Conservation (phyloP, 352 stramenopile species). For the Paralagenidium karlingii region DNA sequence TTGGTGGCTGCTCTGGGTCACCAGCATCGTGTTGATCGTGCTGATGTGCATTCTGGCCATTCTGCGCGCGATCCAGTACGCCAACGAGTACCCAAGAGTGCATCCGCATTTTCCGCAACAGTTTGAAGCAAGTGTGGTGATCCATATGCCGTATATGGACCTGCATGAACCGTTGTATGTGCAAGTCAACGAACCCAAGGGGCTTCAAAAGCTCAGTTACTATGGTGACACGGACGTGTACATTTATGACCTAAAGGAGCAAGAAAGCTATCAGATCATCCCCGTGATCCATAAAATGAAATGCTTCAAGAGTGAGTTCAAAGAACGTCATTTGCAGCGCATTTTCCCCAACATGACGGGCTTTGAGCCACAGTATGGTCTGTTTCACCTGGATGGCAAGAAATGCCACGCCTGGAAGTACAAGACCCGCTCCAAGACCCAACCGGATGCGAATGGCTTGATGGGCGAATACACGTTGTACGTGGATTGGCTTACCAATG, state of each 20-base stretch:
- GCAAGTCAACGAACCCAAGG: slow-evolving; percentile 54
- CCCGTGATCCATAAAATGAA: slow-evolving; percentile 62
- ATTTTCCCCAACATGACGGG: slow-evolving; percentile 75
- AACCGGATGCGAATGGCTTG: slow-evolving; percentile 44
- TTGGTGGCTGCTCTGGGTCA: slow-evolving; percentile 72
- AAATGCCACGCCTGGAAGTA: slow-evolving; percentile 79
- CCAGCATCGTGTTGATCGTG: slow-evolving; percentile 61
- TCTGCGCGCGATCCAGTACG: slow-evolving; percentile 66
- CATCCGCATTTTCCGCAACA: slow-evolving; percentile 61
- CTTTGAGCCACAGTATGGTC: slow-evolving; percentile 77
- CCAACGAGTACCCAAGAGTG: slow-evolving; percentile 58
- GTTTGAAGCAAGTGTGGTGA: slow-evolving; percentile 78
- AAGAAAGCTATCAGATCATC: slow-evolving; percentile 72
- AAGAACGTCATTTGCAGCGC: slow-evolving; percentile 36
- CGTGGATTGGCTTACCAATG: slow-evolving; percentile 59
- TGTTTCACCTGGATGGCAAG: slow-evolving; percentile 52
- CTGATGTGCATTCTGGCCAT: slow-evolving; percentile 77
- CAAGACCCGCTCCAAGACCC: slow-evolving; percentile 25
- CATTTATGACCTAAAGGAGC: slow-evolving; percentile 65
- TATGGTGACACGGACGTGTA: slow-evolving; percentile 81
- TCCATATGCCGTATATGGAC: slow-evolving; percentile 84
- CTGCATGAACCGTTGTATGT: slow-evolving; percentile 82
- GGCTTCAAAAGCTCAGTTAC: slow-evolving; percentile 79
- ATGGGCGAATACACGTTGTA: slow-evolving; percentile 81
- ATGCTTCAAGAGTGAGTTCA: slow-evolving; percentile 52